Percentiles rank a stretch among this genome's conserved stretches.
phyloP scores from a whole-genome alignment of 257 asterid genomes.

The Gardenia jasminoides region DNA sequence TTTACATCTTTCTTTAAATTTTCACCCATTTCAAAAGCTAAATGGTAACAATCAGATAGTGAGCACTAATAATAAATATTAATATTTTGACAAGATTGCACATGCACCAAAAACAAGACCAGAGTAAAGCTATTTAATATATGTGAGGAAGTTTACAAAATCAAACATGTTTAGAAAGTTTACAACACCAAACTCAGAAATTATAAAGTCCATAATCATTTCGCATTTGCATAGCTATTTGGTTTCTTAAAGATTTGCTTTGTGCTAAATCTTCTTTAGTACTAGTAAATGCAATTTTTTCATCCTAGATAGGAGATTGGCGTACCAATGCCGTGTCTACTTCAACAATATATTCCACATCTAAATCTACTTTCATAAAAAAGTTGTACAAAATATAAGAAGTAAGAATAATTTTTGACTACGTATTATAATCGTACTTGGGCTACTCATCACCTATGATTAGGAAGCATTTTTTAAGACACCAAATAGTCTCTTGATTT shows the following conservation, averaged over 20 bases:
- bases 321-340: neutral
- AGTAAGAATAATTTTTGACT: neutral
- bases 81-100: neutral
- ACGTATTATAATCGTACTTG: neutral
- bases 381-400: slow-evolving; percentile 3
- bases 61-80: no score
- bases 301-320: neutral
- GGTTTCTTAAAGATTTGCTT: neutral
- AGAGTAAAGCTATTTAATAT: neutral
- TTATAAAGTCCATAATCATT: neutral
- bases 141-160: no score
- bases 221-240: slow-evolving; percentile 2
- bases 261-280: neutral
- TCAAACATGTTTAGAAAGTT: no score
- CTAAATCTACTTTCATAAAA: neutral
- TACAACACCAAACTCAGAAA: neutral
- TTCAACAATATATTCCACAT: neutral
- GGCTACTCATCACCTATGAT: neutral
- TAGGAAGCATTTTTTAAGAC: neutral
- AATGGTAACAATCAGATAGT: neutral
- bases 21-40: neutral
- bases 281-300: neutral
- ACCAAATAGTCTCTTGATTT: slow-evolving; percentile 11
- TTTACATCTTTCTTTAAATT: neutral
- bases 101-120: neutral